These are phyloP conservation scores for Alternaria consortialis DNA, from an alignment of 2,329 filamentous ascomycete genomes.

Conservation along the genomic window DNA sequence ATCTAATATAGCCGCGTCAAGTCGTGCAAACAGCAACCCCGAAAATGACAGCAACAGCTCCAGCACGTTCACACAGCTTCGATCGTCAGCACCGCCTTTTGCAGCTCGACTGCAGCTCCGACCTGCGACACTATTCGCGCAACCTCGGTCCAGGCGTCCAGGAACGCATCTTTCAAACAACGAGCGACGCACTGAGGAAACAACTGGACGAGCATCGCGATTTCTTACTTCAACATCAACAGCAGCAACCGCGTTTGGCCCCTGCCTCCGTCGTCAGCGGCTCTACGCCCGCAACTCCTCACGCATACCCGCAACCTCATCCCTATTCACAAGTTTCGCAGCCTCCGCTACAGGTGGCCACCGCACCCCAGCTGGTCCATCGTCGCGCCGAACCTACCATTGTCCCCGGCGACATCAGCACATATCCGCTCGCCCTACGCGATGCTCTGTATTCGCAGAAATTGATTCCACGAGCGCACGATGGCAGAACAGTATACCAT, in stretches of 20 bases:
- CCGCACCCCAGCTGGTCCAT: conserved; percentile 12
- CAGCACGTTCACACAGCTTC: conserved; percentile 13
- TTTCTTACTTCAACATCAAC: conserved; percentile 24
- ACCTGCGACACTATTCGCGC: conserved; percentile 31
- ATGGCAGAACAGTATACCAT: conserved; percentile 8
- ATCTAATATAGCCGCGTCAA: conserved; percentile 4
- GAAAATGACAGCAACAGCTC: conserved; percentile 17
- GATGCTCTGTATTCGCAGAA: conserved; percentile 19
- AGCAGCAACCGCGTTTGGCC: conserved; percentile 21
- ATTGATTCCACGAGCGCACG: neutral
- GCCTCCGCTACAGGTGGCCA: conserved; percentile 16
- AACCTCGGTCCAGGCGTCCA: conserved; percentile 35
- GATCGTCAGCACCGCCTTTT: conserved; percentile 29
- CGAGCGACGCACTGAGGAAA: conserved; percentile 29
- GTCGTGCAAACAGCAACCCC: conserved; percentile 1
- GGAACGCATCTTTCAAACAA: conserved; percentile 29
- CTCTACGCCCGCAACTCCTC: conserved; percentile 2
- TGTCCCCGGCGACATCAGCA: conserved; percentile 15
- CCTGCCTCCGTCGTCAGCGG: conserved; percentile 13
- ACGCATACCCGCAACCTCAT: conserved; percentile 2
- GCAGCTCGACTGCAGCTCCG: conserved; percentile 34
- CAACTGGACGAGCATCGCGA: conserved; percentile 34
- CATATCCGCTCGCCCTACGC: conserved; percentile 22
- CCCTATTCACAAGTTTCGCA: conserved; percentile 11
- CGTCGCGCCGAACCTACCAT: conserved; percentile 5